These are phyloP conservation scores for Ustilago tritici DNA, from an alignment of 1,284 basidiomycete species.

Conservation along the genomic window DNA sequence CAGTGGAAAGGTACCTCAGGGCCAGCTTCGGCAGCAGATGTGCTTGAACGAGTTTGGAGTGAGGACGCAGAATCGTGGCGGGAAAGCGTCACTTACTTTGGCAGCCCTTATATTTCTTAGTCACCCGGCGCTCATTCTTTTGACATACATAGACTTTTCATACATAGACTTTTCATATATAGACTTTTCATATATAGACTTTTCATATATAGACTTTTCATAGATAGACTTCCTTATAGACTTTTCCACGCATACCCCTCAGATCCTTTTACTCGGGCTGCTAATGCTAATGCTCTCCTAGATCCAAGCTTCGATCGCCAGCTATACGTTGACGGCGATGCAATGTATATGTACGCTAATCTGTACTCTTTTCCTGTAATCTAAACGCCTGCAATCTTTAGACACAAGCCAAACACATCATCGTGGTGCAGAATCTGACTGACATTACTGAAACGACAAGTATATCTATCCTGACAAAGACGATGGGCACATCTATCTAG, in stretches of 20 bases:
- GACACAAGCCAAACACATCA: not conserved
- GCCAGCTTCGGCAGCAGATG: conserved; percentile 16
- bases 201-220: not conserved
- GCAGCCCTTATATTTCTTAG: conserved; percentile 40
- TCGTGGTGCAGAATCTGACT: not conserved
- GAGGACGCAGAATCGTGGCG: conserved; percentile 29
- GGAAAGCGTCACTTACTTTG: conserved; percentile 45
- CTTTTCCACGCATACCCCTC: not conserved
- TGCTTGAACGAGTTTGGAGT: conserved; percentile 45
- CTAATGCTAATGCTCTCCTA: not conserved
- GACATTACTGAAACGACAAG: not conserved
- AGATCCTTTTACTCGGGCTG: not conserved
- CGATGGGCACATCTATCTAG: not conserved
- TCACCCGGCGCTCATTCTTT: not conserved
- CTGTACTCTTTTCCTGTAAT: conserved; percentile 6
- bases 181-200: not conserved
- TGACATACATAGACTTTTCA: not conserved
- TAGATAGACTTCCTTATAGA: not conserved
- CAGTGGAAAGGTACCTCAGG: conserved; percentile 37
- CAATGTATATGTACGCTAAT: conserved; percentile 1
- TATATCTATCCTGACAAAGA: no score
- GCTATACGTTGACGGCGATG: no score
- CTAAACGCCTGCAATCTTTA: not conserved
- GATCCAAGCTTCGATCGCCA: no score
- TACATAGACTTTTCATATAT: not conserved